Evolutionary conservation across 192 early-diverging fungal genomes (phyloP), one percentile per base, ranked within the genome.

Genomic region (Mortierella hygrophila): DNA sequence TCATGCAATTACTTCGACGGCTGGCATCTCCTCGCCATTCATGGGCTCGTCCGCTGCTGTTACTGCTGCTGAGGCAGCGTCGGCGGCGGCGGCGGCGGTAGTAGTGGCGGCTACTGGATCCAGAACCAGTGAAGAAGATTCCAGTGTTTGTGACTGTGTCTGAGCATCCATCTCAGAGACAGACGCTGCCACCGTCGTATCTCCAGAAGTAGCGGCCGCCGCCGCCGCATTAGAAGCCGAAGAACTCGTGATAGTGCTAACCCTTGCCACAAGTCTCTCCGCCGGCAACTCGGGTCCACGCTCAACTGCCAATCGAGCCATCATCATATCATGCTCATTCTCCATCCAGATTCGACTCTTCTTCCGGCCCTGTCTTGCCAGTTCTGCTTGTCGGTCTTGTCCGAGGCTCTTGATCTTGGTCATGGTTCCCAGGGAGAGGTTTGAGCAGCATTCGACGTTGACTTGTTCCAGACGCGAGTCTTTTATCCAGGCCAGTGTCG

Each of bases 271-370:
- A 65, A 57, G 63, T 23, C 65, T 54, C 37, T 42, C 38, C 4
- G 60, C 41, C 11, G 75, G 54, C 57, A 74, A 41, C 23, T 75
- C 71, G 0, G 75, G 79, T 6, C 84, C 84, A 7, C 84, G 41
- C 68, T 86, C 84, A 71, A 86, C 70, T 5, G 69, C 76, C 52
- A 86, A 70, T 6, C 84, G 68, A 7, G 72, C 78, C 84, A 86
- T 86, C 84, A 86, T 86, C 84, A 86, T 86, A 35, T 86, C 84
- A 54, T 86, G 84, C 68, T 86, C 84, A 63, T 86, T 86, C 68
- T 86, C 84, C 11, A 77, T 75, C 84, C 84, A 86, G 52, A 81
- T 80, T n/a, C 79, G 84, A 72, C 75, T 80, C 76, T 63, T 80
- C 42, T 79, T 79, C 15, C 77, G 77, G 15, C 82, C 82, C 65